phyloP scores from a whole-genome alignment of 192 early-diverging fungal species.

The Linnemannia zychae region DNA sequence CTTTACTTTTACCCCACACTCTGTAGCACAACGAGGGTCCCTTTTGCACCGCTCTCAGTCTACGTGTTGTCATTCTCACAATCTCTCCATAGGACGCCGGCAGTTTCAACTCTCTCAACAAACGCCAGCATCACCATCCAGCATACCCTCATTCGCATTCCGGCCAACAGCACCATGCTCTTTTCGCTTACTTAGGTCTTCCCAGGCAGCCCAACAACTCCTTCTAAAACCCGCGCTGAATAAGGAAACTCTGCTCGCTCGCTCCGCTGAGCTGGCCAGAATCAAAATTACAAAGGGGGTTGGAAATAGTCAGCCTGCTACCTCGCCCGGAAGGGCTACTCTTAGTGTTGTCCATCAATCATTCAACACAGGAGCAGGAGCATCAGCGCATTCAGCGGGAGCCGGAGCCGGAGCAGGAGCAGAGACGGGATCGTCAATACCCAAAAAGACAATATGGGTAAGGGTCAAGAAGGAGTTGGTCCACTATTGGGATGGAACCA shows the following conservation, averaged over 20 bases:
- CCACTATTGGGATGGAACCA: constrained; percentile 96
- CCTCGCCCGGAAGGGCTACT: background rate
- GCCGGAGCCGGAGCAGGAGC: background rate
- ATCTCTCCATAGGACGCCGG: background rate
- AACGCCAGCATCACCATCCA: background rate
- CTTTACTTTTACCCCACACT: background rate
- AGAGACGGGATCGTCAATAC: background rate
- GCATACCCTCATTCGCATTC: background rate
- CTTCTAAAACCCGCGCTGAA: constrained; percentile 35
- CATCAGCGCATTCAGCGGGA: background rate
- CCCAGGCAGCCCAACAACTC: constrained; percentile 31
- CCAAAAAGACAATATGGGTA: constrained; percentile 79
- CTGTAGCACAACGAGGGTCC: background rate
- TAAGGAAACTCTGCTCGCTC: constrained; percentile 47
- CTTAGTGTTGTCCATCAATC: background rate
- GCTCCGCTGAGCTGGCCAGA: constrained; percentile 55
- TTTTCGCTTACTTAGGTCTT: constrained; percentile 32
- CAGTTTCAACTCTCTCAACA: background rate
- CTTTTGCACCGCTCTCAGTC: background rate
- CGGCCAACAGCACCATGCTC: constrained; percentile 13
- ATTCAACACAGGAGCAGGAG: background rate
- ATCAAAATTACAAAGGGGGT: constrained; percentile 45
- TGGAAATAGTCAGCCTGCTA: background rate
- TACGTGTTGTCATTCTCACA: background rate
- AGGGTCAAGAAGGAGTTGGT: constrained; percentile 89